A percentile compares a stretch with the other conserved stretches of the same genome.
Conservation (phyloP, 2,329 filamentous ascomycete genomes). For the Penicillium paneum region DNA sequence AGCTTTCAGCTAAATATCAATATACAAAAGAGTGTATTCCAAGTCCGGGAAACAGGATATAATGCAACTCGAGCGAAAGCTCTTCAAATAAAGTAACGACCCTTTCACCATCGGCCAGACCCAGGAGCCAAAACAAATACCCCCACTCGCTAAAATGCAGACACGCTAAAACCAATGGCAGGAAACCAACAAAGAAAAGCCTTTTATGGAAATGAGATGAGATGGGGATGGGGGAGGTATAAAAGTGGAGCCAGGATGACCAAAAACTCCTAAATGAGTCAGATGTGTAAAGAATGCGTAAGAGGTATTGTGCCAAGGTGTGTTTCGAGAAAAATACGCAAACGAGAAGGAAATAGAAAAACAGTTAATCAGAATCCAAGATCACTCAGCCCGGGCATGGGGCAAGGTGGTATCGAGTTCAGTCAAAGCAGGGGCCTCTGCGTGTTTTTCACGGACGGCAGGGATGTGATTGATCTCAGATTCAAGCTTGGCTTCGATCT, state of each 20-base stretch:
- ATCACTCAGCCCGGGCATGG: slow-evolving; percentile 4
- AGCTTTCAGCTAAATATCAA: neutral
- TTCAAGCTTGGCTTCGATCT: slow-evolving; percentile 5
- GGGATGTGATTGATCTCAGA: neutral
- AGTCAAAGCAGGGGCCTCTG: slow-evolving; percentile 1
- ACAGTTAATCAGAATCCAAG: neutral
- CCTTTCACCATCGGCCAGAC: neutral
- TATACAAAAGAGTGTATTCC: neutral
- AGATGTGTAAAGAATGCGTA: neutral
- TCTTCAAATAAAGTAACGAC: neutral
- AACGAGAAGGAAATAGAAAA: neutral
- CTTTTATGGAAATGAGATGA: neutral
- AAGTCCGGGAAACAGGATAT: neutral
- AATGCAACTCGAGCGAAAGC: slow-evolving; percentile 2
- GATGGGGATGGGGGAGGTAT: neutral
- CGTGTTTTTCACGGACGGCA: neutral
- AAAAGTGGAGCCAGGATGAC: neutral
- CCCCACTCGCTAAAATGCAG: slow-evolving; percentile 7
- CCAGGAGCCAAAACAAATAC: neutral
- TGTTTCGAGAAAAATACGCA: neutral
- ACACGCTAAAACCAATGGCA: slow-evolving; percentile 2
- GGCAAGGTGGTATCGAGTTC: slow-evolving; percentile 3
- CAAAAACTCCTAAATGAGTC: neutral
- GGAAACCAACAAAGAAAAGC: neutral
- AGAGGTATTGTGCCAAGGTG: neutral